Evolutionary conservation across 345 rosid genomes (phyloP).

Genomic region (Pugionium cornutum): DNA sequence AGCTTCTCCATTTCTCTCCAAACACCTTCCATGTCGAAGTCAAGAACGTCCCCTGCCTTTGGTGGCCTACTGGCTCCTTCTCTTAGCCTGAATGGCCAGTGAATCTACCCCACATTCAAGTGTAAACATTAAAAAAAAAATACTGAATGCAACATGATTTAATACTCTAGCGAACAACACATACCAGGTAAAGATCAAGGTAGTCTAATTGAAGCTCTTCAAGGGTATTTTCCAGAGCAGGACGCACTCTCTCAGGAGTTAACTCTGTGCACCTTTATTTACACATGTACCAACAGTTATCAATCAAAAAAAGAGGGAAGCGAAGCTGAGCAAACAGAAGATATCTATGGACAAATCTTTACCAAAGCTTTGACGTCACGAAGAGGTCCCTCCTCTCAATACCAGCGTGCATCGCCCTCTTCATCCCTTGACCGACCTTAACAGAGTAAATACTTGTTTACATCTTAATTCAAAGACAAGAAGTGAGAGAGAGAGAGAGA

Average conservation of each 20-base stretch:
- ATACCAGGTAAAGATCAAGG: conserved; percentile 58
- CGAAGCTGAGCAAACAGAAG: background rate
- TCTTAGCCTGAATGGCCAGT: conserved; percentile 57
- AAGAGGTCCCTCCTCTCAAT: conserved; percentile 55
- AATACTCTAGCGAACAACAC: background rate
- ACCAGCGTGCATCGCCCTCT: conserved; percentile 52
- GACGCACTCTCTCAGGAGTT: conserved; percentile 51
- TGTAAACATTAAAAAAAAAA: background rate
- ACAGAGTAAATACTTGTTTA: background rate
- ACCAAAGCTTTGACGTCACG: conserved; percentile 60
- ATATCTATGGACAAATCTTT: too few relatives aligned
- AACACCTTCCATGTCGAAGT: conserved; percentile 59
- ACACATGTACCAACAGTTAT: background rate
- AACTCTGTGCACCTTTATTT: conserved; percentile 50
- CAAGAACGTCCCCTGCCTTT: conserved; percentile 46
- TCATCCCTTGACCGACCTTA: conserved; percentile 51
- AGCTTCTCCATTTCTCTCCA: conserved; percentile 71
- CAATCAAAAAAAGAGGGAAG: background rate
- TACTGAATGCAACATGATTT: background rate
- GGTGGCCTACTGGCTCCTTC: conserved; percentile 58
- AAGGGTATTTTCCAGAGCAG: conserved; percentile 52
- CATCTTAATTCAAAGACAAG: background rate
- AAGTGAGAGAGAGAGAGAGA: background rate
- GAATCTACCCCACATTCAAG: conserved; percentile 39
- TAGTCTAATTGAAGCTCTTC: conserved; percentile 57